Base-by-base conservation (phyloP, 768 basidiomycete genomes). In the Russula emetica region DNA sequence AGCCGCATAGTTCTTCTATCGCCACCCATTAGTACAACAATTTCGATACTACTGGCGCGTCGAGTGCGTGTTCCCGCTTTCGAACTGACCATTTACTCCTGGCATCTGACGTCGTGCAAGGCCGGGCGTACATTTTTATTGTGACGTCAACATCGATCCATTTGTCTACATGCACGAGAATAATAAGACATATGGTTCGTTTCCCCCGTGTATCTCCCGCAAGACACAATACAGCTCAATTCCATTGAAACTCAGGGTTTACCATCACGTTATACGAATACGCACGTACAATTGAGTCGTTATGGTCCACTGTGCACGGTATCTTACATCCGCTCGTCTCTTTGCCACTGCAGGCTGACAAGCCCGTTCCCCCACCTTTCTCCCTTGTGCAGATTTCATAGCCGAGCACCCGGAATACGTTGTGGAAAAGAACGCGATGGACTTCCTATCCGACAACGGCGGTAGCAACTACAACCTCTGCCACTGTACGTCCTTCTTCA, bases 41-140 rank as follows among this genome's bases (percentile, higher is more conserved):
- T 94, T 87, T 74, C 83, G 85, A 50, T 95, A 92, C 74, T 94
- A 95, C 74, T 95, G 92, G 92, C 86, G 92, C 67, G 84, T 95
- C 32, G 92, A 94, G 87, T 91, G 70, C 72, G 88, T 76, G 36
- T 40, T 42, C 7, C 13, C 10, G 38, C 53, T 22, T 30, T 54
- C 9, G 2, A 20, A 7, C 1, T 13, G 24, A 9, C 13, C 22
- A 10, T 47, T 49, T 30, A 5, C 30, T 14, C 14, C 16, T 16
- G 30, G 24, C 20, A 40, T 34, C 42, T 55, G 59, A 34, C 28
- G 22, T 11, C 5, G 8, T 66, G 44, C 59, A 90, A 47, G 88
- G 69, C 92, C 94, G 7, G 81, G 81, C 61, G 84, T 94, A 60
- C 85, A 86, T 71, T 86, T 84, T 72, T 94, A 88, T 75, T 95